These are phyloP conservation scores for Phylloboletellus chloephorus DNA, from an alignment of 1,284 basidiomycete species.

Conservation along the genomic window DNA sequence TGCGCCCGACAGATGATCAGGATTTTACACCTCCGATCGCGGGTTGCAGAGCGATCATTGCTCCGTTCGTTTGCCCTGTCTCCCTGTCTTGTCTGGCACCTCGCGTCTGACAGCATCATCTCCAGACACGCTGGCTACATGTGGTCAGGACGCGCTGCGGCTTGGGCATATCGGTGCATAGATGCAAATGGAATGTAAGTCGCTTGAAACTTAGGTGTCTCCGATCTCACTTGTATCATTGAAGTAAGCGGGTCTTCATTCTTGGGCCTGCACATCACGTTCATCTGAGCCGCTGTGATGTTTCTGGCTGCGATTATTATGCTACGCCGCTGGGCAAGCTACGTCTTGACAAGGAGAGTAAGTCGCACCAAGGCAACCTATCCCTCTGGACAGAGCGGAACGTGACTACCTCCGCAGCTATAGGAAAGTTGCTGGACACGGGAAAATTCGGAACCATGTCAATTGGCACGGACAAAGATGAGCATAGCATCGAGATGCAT, in stretches of 20 bases:
- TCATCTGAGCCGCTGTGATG: slow-evolving; percentile 82
- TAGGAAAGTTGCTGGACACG: slow-evolving; percentile 61
- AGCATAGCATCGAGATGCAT: slow-evolving; percentile 99
- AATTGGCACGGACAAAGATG: slow-evolving; percentile 76
- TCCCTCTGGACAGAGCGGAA: background rate
- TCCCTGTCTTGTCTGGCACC: slow-evolving; percentile 5
- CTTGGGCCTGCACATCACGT: slow-evolving; percentile 95
- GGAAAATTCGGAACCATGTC: slow-evolving; percentile 72
- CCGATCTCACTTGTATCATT: slow-evolving; percentile 10
- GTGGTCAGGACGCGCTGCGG: slow-evolving; percentile 91
- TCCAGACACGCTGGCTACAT: slow-evolving; percentile 91
- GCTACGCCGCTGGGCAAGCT: slow-evolving; percentile 85
- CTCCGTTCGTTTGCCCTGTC: slow-evolving; percentile 66
- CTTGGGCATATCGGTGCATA: slow-evolving; percentile 92
- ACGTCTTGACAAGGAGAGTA: slow-evolving; percentile 74
- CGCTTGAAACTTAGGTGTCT: background rate
- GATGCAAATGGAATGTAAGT: slow-evolving; percentile 76
- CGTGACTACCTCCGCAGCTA: slow-evolving; percentile 42
- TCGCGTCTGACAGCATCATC: slow-evolving; percentile 10
- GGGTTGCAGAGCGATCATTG: slow-evolving; percentile 88
- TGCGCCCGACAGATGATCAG: slow-evolving; percentile 44
- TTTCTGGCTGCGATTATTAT: slow-evolving; percentile 74
- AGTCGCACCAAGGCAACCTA: slow-evolving; percentile 25
- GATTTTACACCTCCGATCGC: slow-evolving; percentile 58
- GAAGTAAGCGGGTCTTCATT: slow-evolving; percentile 86